A percentile compares a stretch with the other conserved stretches of the same genome.
Conservation (phyloP, 768 basidiomycete genomes). For the Daedaleopsis nitida region DNA sequence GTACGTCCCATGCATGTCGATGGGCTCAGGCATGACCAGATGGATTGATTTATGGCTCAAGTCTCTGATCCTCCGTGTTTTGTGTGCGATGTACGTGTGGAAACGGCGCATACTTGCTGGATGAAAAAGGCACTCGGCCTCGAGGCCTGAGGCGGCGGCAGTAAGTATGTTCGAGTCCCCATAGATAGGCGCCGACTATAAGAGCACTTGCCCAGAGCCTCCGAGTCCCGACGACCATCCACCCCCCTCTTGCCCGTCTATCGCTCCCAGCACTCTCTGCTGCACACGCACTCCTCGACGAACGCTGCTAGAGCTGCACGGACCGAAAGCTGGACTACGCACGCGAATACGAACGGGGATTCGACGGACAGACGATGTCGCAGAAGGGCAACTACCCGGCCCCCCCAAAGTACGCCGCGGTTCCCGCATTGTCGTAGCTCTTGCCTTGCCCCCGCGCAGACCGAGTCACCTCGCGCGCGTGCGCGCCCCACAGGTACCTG, state of each 20-base stretch:
- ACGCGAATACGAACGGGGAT: not conserved
- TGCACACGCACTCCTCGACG: too few relatives aligned
- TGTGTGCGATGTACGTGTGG: too few relatives aligned
- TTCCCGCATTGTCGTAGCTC: too few relatives aligned
- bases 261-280: too few relatives aligned
- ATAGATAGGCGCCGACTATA: conserved; percentile 4
- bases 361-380: conserved; percentile 4
- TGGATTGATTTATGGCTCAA: too few relatives aligned
- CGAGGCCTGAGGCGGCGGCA: conserved; percentile 13
- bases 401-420: conserved; percentile 22
- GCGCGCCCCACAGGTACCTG: conserved; percentile 42
- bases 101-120: too few relatives aligned
- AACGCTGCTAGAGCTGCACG: too few relatives aligned
- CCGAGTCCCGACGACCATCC: conserved; percentile 1
- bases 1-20: too few relatives aligned
- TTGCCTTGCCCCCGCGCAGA: too few relatives aligned
- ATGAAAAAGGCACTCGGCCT: not conserved
- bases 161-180: conserved; percentile 11
- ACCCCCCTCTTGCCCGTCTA: not conserved
- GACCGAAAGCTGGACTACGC: too few relatives aligned
- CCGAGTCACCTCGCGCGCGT: conserved; percentile 3
- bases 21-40: too few relatives aligned
- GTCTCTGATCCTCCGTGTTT: too few relatives aligned
- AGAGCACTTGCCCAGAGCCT: conserved; percentile 4
- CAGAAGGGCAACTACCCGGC: conserved; percentile 21